Percentiles rank a stretch among this genome's conserved stretches.
Conservation (phyloP, 257 asterid genomes). For the Parsonsia alboflavescens region DNA sequence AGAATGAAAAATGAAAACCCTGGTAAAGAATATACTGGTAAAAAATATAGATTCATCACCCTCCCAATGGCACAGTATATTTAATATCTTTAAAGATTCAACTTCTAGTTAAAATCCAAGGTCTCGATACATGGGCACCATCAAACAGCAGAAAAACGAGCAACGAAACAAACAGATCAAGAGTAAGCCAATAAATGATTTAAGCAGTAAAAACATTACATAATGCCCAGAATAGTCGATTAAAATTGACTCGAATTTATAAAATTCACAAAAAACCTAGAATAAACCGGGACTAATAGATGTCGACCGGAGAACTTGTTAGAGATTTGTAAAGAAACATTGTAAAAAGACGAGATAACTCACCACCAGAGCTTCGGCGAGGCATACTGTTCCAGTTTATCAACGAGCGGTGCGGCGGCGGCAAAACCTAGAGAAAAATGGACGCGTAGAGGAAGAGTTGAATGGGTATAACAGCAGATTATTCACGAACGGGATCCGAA, state of each 20-base stretch:
- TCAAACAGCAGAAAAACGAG: neutral
- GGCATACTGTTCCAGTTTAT: constrained; percentile 33
- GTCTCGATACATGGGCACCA: neutral
- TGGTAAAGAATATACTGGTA: too few relatives aligned
- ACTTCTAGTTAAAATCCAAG: neutral
- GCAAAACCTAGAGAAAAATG: constrained; percentile 15
- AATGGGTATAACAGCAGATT: neutral
- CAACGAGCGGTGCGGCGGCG: neutral
- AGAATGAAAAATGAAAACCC: too few relatives aligned
- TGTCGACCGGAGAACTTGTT: neutral
- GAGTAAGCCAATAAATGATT: too few relatives aligned
- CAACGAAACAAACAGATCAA: neutral
- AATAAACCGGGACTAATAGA: neutral
- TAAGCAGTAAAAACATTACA: neutral
- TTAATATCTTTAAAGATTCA: too few relatives aligned
- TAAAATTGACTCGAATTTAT: neutral
- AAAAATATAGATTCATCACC: too few relatives aligned
- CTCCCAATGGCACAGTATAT: neutral
- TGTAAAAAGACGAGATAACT: constrained; percentile 2
- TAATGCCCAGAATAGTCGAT: neutral
- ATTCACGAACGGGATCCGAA: too few relatives aligned
- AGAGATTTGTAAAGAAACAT: neutral
- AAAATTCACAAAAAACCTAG: constrained; percentile 7
- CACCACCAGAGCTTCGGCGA: constrained; percentile 80
- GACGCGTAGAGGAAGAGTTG: neutral